Conservation (phyloP, 169 alveolate genomes). For the Amoebophrya sp. region DNA sequence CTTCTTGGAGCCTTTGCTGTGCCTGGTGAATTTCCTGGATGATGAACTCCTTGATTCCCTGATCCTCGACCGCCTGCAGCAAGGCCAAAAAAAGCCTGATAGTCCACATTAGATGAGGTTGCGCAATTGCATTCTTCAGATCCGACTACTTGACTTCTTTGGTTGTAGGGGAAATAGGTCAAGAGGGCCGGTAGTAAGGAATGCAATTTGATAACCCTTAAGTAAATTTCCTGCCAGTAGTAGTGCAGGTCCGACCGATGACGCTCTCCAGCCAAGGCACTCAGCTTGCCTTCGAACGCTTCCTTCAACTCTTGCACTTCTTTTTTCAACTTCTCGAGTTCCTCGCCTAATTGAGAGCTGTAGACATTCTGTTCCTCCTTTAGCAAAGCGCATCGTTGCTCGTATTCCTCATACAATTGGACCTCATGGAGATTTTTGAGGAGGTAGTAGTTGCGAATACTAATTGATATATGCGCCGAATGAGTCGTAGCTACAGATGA, state of each 20-base stretch:
- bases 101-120: too few species aligned
- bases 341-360: not conserved
- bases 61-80: constrained; percentile 6
- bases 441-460: too few species aligned
- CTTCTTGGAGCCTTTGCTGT: not conserved
- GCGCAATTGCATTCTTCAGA: too few species aligned
- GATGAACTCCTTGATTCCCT: not conserved
- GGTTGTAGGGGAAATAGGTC: too few species aligned
- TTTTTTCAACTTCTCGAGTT: not conserved
- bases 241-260: constrained; percentile 12
- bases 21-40: not conserved
- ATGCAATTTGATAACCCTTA: too few species aligned
- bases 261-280: not conserved
- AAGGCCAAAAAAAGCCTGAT: not conserved
- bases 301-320: not conserved
- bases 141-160: too few species aligned
- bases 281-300: not conserved
- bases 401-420: not conserved
- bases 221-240: constrained; percentile 17
- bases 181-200: too few species aligned
- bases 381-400: not conserved
- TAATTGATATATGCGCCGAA: too few species aligned
- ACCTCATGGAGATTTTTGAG: too few species aligned
- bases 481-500: too few species aligned
- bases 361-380: not conserved